Evolutionary conservation across 768 basidiomycete genomes (phyloP).

Genomic region (Auriscalpium microsporum): DNA sequence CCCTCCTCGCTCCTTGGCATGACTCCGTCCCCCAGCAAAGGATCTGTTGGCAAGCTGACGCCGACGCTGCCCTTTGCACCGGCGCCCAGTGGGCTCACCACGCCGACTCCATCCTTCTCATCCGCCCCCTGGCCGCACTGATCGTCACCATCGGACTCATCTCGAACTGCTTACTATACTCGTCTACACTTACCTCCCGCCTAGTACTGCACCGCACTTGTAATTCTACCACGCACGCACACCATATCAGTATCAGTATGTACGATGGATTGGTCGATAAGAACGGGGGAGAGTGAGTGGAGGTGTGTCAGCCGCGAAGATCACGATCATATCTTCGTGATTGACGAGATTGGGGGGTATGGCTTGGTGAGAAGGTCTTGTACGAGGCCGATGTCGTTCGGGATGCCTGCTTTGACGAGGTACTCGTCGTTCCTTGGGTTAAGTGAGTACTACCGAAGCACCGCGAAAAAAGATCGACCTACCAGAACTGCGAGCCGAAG

Average conservation of each 20-base stretch:
- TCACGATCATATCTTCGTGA: conserved; percentile 11
- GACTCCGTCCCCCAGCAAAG: neutral
- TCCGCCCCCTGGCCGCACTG: neutral
- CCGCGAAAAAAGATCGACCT: conserved; percentile 8
- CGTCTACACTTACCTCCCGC: neutral
- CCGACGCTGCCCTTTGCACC: neutral
- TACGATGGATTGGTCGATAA: neutral
- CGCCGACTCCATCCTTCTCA: neutral
- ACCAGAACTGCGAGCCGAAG: conserved; percentile 39
- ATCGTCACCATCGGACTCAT: neutral
- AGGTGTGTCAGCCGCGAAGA: neutral
- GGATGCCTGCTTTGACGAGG: conserved; percentile 32
- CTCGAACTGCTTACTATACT: neutral
- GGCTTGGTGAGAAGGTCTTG: conserved; percentile 28
- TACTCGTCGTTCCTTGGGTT: conserved; percentile 44
- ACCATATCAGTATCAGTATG: conserved; percentile 9
- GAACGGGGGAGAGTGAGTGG: neutral
- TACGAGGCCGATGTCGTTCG: conserved; percentile 31
- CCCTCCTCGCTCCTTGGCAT: neutral
- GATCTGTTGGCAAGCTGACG: neutral
- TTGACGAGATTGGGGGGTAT: conserved; percentile 16
- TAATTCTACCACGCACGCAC: conserved; percentile 16
- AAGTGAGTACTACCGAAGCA: neutral
- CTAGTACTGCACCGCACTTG: conserved; percentile 11
- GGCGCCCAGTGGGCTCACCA: neutral